Evolutionary conservation across 177 flowering plant genomes (phyloP), one percentile per base, ranked within the genome.

Genomic region (Vitis hybrid): DNA sequence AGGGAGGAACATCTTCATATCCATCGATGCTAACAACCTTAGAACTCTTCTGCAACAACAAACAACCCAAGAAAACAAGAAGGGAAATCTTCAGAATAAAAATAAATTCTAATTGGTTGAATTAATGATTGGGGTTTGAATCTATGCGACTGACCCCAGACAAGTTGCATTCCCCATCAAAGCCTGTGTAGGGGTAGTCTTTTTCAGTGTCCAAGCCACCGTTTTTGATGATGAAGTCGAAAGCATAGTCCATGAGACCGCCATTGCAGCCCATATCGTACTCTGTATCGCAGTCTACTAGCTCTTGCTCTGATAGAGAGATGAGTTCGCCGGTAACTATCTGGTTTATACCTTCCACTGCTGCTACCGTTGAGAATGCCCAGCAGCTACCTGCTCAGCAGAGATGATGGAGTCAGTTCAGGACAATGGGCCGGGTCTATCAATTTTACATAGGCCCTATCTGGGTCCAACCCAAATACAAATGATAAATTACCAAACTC

Each of bases 171-270:
- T 10, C 35, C 48, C 83, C 80, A 35, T 87, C 86, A 2, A 18
- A 40, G 48, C 74, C 94, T 12, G 40, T 74, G 80, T 91, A 95
- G 48, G 98, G 99, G 66, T 95, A 93, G 74, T 90, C 88, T 0
- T 74, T 65, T 58, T 95, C 98, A 1, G 92, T 73, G 74, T 87
- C 92, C 2, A 95, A 80, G 18, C 99, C 99, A 35, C 99, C 97
- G 56, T 90, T 95, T 5, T 77, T 17, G 54, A 89, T 80, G 73
- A 95, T 95, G 85, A 95, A 93, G 67, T 90, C 70, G 61, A 95
- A 95, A 5, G 98, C 98, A 63, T 90, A 83, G 72, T 95, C 99
- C 98, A 91, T 90, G n/a, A 89, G 84, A 18, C 99, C 99, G 10
- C 98, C 99, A 75, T 89, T 82, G 83, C 99, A 95, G 8, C 99